Evolutionary conservation across 169 alveolate genomes (phyloP).

Genomic region (Cystoisospora suis): DNA sequence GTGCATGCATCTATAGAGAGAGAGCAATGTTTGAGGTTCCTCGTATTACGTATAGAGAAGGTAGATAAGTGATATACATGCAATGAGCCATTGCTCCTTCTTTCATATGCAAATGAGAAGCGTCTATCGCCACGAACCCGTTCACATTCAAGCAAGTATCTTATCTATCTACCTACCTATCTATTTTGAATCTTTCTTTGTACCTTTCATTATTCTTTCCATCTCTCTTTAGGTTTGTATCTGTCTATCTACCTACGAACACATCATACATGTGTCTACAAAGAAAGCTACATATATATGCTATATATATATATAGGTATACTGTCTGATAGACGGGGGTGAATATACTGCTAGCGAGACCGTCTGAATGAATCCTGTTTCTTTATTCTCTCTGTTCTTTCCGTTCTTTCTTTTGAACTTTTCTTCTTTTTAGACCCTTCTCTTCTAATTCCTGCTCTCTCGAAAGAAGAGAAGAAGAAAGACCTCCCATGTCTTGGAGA

Average conservation of each 20-base stretch:
- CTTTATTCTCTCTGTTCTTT: neutral
- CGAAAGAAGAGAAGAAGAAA: constrained; percentile 13
- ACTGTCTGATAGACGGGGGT: neutral
- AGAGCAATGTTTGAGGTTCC: too few relatives aligned
- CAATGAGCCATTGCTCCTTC: too few relatives aligned
- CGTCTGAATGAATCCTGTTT: neutral
- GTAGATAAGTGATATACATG: too few relatives aligned
- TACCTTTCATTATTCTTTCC: too few relatives aligned
- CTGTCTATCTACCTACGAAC: neutral
- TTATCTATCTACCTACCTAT: too few relatives aligned
- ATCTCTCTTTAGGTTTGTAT: neutral
- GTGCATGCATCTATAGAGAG: neutral
- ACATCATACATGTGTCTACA: too few relatives aligned
- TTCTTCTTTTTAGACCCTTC: neutral
- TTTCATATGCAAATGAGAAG: too few relatives aligned
- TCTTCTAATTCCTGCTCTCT: constrained; percentile 27
- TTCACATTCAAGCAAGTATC: too few relatives aligned
- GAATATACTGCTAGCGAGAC: neutral
- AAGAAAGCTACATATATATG: neutral
- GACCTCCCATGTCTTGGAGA: constrained; percentile 57
- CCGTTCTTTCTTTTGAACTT: neutral
- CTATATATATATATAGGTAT: neutral
- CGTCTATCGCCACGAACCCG: too few relatives aligned
- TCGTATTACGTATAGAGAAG: too few relatives aligned
- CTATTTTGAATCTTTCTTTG: too few relatives aligned